A percentile compares a stretch with the other conserved stretches of the same genome.
phyloP scores from a whole-genome alignment of 2,329 filamentous ascomycete genomes.

The Curvularia verruculosa region DNA sequence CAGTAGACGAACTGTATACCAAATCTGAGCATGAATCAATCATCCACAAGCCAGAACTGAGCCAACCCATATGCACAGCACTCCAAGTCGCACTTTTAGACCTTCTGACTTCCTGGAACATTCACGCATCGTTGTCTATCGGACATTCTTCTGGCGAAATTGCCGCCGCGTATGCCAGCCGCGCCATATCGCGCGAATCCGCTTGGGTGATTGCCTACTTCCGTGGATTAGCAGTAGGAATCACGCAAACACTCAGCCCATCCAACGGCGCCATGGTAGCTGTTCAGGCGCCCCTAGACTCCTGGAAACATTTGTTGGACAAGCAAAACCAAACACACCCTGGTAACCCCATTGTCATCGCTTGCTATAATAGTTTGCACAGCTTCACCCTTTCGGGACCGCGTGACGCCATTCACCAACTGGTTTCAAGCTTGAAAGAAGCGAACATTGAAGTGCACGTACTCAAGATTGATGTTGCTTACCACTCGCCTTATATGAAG shows the following conservation, averaged over 20 bases:
- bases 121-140: conserved; percentile 22
- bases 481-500: conserved; percentile 54
- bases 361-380: conserved; percentile 45
- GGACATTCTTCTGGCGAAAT: conserved; percentile 46
- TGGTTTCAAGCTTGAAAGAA: conserved; percentile 40
- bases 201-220: conserved; percentile 24
- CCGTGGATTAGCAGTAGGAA: conserved; percentile 18
- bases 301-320: conserved; percentile 10
- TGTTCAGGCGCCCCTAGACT: conserved; percentile 22
- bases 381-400: conserved; percentile 26
- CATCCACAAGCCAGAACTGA: conserved; percentile 21
- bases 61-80: conserved; percentile 29
- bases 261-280: conserved; percentile 35
- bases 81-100: conserved; percentile 31
- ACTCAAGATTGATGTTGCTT: conserved; percentile 52
- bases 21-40: conserved; percentile 8
- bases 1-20: conserved; percentile 17
- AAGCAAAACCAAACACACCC: conserved; percentile 3
- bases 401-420: conserved; percentile 44
- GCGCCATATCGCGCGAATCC: conserved; percentile 18
- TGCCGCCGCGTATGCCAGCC: conserved; percentile 37
- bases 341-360: conserved; percentile 17
- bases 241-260: conserved; percentile 49
- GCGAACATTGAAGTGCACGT: conserved; percentile 47
- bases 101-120: conserved; percentile 21